Evolutionary conservation across 345 rosid genomes (phyloP), one percentile per base, ranked within the genome.

Genomic region (Draba incana): DNA sequence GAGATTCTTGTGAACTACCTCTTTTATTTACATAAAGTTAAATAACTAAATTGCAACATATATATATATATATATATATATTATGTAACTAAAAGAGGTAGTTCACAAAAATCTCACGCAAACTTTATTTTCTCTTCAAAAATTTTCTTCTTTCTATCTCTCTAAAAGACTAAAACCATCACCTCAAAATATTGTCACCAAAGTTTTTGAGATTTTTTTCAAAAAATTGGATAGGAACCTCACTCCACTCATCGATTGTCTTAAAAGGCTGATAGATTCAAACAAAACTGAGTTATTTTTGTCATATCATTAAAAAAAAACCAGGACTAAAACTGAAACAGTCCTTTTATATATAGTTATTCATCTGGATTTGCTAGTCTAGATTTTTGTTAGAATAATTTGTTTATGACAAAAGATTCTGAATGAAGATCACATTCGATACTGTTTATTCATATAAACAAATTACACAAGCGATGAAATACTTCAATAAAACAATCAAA

Each of bases 401-500:
- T 52, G 25, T 57, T 44, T 48, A 14, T 24, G 28, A 14, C 2
- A 57, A 28, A 28, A 4, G 31, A 57, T 25, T 25, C 16, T 12
- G 4, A 49, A 8, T 14, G 12, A 42, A 33, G 7, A 20, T 20
- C 20, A 20, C 12, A 61, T 52, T 49, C 31, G 31, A 55, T 55
- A 55, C 4, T 14, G 55, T 55, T 71, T 71, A 16, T 46, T 52
- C 5, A 55, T 23, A 20, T n/a, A 24, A 45, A 62, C 28, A 71
- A 25, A 71, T 35, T 53, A 71, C 69, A 53, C 8, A 59, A 28
- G 35, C 50, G 42, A 49, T 53, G 31, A 33, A 9, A 43, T 52
- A 31, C 20, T 62, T 61, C 46, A 43, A 33, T 52, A 41, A 20
- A 66, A 59, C 45, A 50, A 51, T 51, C 15, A 50, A 41, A 23